Base-by-base conservation (phyloP, 345 rosid genomes). In the Sonneratia caseolaris region DNA sequence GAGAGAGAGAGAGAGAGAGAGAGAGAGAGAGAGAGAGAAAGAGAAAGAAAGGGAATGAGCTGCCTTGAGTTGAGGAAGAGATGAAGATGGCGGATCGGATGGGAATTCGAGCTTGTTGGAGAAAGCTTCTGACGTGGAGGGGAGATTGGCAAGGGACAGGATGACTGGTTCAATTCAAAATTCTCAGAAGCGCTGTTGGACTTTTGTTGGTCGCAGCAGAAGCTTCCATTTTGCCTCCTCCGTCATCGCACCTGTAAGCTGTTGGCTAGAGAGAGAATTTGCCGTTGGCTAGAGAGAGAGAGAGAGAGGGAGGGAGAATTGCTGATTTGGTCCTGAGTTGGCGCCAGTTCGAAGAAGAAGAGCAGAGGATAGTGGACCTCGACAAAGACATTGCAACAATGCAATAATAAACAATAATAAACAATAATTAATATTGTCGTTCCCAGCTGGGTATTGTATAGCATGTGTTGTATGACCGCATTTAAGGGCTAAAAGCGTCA, bases 101-200 rank as follows among this genome's bases (percentile, higher is more conserved):
- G 36, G 65, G 47, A 72, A 9, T 21, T 51, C 62, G 13, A 35
- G 37, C 5, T 1, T n/a, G 45, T 1, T n/a, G 45, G 0, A 49
- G 22, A 7, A 75, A 43, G 72, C 10, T 11, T 38, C 21, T 27
- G 64, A 57, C 64, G n/a, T 57, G 27, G 5, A 32, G 64, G 22
- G 9, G 36, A 32, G 24, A 59, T 21, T n/a, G 35, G 16, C 11
- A 12, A 15, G 37, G 49, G 73, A 32, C 18, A 18, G 66, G 51
- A 47, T 0, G 75, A 45, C 82, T 68, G 12, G 64, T 74, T 37
- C 80, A 70, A 49, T 76, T 83, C 64, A 64, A 72, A 47, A 43
- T 69, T 22, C 55, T 51, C 66, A 38, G 76, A 43, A 40, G 21
- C 0, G 59, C 24, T 3, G n/a, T n/a, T 40, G 51, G 56, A 37